Conservation (phyloP, 352 stramenopile genomes). For the Elongisporangium senticosum region DNA sequence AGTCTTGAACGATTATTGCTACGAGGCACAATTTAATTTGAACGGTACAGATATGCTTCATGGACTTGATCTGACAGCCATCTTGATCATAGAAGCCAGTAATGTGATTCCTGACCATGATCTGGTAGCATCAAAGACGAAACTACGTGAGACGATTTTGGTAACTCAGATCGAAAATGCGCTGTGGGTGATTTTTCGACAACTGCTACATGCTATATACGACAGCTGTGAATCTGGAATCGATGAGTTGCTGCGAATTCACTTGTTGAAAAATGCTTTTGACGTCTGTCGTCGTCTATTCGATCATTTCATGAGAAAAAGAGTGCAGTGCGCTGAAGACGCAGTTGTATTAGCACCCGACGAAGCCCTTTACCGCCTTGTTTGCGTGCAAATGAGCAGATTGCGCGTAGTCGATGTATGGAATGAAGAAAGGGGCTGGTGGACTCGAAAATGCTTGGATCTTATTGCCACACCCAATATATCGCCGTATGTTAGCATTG, state of each 20-base stretch:
- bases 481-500: slow-evolving; percentile 9
- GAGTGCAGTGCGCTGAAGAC: background rate
- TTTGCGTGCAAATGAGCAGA: slow-evolving; percentile 16
- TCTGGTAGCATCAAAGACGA: background rate
- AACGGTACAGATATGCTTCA: background rate
- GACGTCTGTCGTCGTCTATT: background rate
- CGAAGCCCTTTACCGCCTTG: slow-evolving; percentile 15
- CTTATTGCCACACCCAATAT: slow-evolving; percentile 6
- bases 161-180: slow-evolving; percentile 4
- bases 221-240: background rate
- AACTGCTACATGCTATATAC: background rate
- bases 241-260: background rate
- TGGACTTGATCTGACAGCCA: slow-evolving; percentile 6
- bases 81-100: slow-evolving; percentile 1
- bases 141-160: background rate
- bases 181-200: slow-evolving; percentile 7
- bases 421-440: slow-evolving; percentile 16
- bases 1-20: slow-evolving; percentile 10
- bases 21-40: background rate
- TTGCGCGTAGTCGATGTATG: slow-evolving; percentile 8
- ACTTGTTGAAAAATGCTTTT: background rate
- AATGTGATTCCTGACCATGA: background rate
- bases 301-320: slow-evolving; percentile 1
- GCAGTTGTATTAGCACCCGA: background rate
- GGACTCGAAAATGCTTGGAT: slow-evolving; percentile 18